These are phyloP conservation scores for Sinapis alba DNA, from an alignment of 441 rosid genomes.

Conservation along the genomic window DNA sequence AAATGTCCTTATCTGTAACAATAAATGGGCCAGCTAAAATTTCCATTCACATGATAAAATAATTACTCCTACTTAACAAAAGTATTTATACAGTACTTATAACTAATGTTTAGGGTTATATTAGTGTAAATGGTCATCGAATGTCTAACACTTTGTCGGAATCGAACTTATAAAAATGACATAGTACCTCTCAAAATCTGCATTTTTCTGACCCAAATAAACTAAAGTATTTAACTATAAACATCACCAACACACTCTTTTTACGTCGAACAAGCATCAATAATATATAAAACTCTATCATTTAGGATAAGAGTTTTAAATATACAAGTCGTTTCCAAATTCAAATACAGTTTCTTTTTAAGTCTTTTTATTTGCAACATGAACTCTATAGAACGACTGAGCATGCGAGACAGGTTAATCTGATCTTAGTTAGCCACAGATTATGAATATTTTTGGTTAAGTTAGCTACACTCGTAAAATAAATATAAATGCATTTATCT, in stretches of 20 bases:
- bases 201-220: slow-evolving; percentile 25
- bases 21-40: slow-evolving; percentile 40
- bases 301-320: neutral
- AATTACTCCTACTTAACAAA: slow-evolving; percentile 3
- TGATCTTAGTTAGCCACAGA: neutral
- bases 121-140: slow-evolving; percentile 35
- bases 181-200: slow-evolving; percentile 23
- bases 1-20: slow-evolving; percentile 41
- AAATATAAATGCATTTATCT: neutral
- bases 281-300: neutral
- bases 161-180: neutral
- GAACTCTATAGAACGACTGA: neutral
- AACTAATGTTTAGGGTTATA: slow-evolving; percentile 17
- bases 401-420: neutral
- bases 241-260: slow-evolving; percentile 5
- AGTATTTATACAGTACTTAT: slow-evolving; percentile 24
- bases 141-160: slow-evolving; percentile 39
- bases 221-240: neutral
- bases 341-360: neutral
- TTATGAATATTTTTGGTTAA: neutral
- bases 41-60: slow-evolving; percentile 23
- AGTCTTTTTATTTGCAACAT: neutral
- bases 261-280: neutral
- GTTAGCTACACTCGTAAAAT: neutral
- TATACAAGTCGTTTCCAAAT: neutral